A percentile compares a stretch with the other conserved stretches of the same genome.
Conservation (phyloP, 2,329 filamentous ascomycete species). For the Epichloe festucae region DNA sequence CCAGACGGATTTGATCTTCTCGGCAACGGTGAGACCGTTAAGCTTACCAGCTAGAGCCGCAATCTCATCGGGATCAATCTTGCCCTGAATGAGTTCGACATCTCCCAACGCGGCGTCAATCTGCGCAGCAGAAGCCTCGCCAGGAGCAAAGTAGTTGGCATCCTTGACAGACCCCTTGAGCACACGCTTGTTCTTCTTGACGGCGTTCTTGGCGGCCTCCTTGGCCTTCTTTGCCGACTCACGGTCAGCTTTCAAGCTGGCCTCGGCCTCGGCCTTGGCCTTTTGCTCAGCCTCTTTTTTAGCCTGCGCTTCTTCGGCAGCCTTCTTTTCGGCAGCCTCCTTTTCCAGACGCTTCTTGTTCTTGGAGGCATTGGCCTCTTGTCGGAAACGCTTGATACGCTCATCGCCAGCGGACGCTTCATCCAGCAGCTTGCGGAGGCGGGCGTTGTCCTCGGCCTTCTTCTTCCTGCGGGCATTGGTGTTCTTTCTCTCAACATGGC, state of each 20-base stretch:
- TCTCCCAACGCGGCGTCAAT: slow-evolving; percentile 77
- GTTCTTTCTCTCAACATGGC: slow-evolving; percentile 97
- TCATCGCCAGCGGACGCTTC: slow-evolving; percentile 75
- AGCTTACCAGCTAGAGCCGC: slow-evolving; percentile 72
- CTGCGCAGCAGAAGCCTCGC: slow-evolving; percentile 58
- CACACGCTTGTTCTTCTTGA: slow-evolving; percentile 99
- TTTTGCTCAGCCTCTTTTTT: slow-evolving; percentile 75
- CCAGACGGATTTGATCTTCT: slow-evolving; percentile 79
- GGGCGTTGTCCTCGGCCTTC: slow-evolving; percentile 94
- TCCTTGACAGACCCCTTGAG: slow-evolving; percentile 91
- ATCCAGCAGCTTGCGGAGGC: slow-evolving; percentile 81
- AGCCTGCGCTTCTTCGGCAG: slow-evolving; percentile 70
- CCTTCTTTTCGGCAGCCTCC: slow-evolving; percentile 82
- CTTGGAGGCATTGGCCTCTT: slow-evolving; percentile 84
- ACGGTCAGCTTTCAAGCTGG: slow-evolving; percentile 69
- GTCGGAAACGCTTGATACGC: slow-evolving; percentile 93
- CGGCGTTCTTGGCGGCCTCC: slow-evolving; percentile 95
- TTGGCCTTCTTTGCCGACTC: slow-evolving; percentile 90
- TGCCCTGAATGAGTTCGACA: slow-evolving; percentile 74
- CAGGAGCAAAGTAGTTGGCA: slow-evolving; percentile 81
- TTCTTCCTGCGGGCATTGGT: slow-evolving; percentile 96
- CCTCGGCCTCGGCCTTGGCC: slow-evolving; percentile 72
- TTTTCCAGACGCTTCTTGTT: slow-evolving; percentile 88
- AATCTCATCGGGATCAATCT: slow-evolving; percentile 85
- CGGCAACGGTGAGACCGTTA: slow-evolving; percentile 61